Evolutionary conservation across 1,284 basidiomycete species (phyloP).

Genomic region (Neotropicomus parvogracilis): DNA sequence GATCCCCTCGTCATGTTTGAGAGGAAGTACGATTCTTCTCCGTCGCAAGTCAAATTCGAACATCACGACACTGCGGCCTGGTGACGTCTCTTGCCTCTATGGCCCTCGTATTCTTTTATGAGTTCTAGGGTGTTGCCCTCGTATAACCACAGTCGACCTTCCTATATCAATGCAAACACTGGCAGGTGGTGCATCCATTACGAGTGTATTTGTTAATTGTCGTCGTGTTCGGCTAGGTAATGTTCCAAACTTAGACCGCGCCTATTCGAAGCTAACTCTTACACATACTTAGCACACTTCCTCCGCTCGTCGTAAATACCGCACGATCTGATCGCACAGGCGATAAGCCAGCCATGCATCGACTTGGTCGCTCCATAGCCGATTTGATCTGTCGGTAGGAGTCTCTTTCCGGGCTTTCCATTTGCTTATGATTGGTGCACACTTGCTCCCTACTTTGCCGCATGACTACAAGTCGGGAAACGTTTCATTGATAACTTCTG

Average conservation of each 20-base stretch:
- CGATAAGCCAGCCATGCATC: neutral
- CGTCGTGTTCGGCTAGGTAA: neutral
- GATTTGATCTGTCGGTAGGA: neutral
- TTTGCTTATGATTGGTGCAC: neutral
- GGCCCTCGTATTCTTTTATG: too few relatives aligned
- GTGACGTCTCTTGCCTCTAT: too few relatives aligned
- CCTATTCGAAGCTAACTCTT: slow-evolving; percentile 4
- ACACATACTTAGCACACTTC: neutral
- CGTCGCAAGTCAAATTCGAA: too few relatives aligned
- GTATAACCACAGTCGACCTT: too few relatives aligned
- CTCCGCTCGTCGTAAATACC: neutral
- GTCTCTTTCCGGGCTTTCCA: neutral
- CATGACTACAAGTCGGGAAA: neutral
- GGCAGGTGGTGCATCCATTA: too few relatives aligned
- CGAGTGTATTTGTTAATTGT: neutral
- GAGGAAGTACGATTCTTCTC: too few relatives aligned
- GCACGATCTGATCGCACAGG: neutral
- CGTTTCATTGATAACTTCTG: neutral
- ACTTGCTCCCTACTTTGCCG: neutral
- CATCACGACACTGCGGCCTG: too few relatives aligned
- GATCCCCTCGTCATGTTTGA: too few relatives aligned
- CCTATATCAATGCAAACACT: too few relatives aligned
- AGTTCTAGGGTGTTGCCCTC: too few relatives aligned
- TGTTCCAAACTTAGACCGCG: neutral
- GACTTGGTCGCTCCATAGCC: neutral